Evolutionary conservation across 345 rosid species (phyloP), one percentile per base, ranked within the genome.

Genomic region (Aurinia saxatilis): DNA sequence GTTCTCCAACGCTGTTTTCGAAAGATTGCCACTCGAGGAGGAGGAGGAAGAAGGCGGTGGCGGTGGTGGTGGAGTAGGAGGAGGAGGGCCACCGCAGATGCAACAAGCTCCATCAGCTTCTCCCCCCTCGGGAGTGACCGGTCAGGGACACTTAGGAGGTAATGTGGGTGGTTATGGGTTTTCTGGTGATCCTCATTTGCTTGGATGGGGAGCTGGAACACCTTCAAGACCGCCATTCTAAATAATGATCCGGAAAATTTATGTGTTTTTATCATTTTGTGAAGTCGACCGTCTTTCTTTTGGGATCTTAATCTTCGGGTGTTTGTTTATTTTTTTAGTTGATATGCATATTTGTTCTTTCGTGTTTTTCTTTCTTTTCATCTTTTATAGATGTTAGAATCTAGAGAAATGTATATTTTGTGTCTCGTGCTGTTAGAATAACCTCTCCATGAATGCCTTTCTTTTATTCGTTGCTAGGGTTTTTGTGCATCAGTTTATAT

Each of bases 1-100:
- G 5, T 87, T 87, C 69, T 72, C 89, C 2, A 84, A 84, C 27
- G 95, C 95, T 0, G 87, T 83, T 3, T 84, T 81, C 40, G 95
- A 87, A 77, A 79, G 89, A 62, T 45, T 87, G 71, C 95, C 95
- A 0, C 49, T 79, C 55, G 83, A 77, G 3, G 85, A 81, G n/a
- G 85, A 71, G 27, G 84, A 57, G 0, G 75, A 71, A 36, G 70
- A 42, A 10, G 70, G 61, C 0, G 75, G 58, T 4, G 73, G 62
- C 2, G 66, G 56, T 7, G 67, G 57, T 1, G 67, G n/a, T n/a
- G n/a, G n/a, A n/a, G n/a, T n/a, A n/a, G 57, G 58, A 40, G 51
- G 67, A 39, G 72, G 66, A 61, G 63, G 63, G 1, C 68, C 54
- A 13, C 72, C 53, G 30, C 82, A 78, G 62, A 78, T 75, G 60